Evolutionary conservation across 2,329 filamentous ascomycete genomes (phyloP).

Genomic region (Fusarium sp.): DNA sequence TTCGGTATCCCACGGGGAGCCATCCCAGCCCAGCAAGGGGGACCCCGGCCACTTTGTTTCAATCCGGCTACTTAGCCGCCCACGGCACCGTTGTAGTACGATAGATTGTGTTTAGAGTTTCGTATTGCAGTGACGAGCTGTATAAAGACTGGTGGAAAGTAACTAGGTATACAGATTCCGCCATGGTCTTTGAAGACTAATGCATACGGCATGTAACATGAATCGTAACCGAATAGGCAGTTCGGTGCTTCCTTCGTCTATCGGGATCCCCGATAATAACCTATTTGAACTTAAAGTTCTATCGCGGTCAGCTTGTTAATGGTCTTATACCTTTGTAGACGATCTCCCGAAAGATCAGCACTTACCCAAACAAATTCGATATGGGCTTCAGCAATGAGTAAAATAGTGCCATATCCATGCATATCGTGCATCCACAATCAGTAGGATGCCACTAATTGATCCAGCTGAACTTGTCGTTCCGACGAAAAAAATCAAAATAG

Average conservation of each 20-base stretch:
- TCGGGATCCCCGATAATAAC: slow-evolving; percentile 4
- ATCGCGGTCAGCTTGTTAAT: neutral
- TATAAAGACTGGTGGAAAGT: slow-evolving; percentile 23
- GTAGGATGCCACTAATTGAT: neutral
- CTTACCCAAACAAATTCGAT: neutral
- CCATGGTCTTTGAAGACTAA: neutral
- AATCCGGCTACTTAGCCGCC: neutral
- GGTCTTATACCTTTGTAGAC: neutral
- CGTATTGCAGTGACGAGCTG: neutral
- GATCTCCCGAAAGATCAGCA: neutral
- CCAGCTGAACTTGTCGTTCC: neutral
- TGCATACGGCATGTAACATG: neutral
- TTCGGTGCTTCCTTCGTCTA: neutral
- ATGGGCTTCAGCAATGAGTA: neutral
- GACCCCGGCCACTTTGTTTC: neutral
- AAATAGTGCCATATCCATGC: neutral
- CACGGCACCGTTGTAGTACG: neutral
- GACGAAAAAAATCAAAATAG: neutral
- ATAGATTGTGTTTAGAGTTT: slow-evolving; percentile 9
- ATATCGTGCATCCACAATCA: neutral
- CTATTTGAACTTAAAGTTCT: neutral
- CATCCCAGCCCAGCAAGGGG: neutral
- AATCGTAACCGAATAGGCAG: slow-evolving; percentile 10
- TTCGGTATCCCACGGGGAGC: neutral
- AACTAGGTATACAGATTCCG: neutral